Evolutionary conservation across 1,284 basidiomycete species (phyloP).

Genomic region (Schizophyllum commune): DNA sequence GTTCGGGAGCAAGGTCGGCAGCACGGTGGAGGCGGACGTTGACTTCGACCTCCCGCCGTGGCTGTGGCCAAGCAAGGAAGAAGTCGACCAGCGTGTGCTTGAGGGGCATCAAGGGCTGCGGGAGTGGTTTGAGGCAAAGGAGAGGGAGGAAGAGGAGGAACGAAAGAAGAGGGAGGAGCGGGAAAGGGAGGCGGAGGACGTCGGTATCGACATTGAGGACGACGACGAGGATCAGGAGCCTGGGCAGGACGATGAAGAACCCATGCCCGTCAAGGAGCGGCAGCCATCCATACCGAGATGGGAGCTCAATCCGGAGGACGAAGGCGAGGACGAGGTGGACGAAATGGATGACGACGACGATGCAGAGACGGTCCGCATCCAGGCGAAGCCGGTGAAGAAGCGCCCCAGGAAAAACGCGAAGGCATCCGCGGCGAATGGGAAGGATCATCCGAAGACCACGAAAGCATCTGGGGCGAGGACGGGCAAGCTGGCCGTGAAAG

Average conservation of each 20-base stretch:
- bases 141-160: background rate
- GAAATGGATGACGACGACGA: background rate
- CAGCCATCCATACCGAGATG: background rate
- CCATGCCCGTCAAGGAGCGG: background rate
- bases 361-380: background rate
- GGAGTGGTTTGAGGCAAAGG: background rate
- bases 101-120: background rate
- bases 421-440: background rate
- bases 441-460: background rate
- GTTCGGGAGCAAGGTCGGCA: background rate
- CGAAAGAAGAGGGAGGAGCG: background rate
- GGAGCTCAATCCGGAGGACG: background rate
- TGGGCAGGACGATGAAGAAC: background rate
- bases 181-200: too few relatives aligned
- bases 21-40: background rate
- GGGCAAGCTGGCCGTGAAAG: background rate
- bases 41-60: background rate
- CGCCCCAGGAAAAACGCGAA: background rate
- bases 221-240: background rate
- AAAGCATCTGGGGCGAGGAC: background rate
- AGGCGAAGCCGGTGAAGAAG: background rate
- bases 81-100: background rate
- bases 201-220: too few relatives aligned
- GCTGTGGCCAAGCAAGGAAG: background rate
- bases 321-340: background rate